A percentile compares a stretch with the other conserved stretches of the same genome.
Evolutionary conservation across 2,329 filamentous ascomycete species (phyloP).

Genomic region (Fusarium brachygibbosum): DNA sequence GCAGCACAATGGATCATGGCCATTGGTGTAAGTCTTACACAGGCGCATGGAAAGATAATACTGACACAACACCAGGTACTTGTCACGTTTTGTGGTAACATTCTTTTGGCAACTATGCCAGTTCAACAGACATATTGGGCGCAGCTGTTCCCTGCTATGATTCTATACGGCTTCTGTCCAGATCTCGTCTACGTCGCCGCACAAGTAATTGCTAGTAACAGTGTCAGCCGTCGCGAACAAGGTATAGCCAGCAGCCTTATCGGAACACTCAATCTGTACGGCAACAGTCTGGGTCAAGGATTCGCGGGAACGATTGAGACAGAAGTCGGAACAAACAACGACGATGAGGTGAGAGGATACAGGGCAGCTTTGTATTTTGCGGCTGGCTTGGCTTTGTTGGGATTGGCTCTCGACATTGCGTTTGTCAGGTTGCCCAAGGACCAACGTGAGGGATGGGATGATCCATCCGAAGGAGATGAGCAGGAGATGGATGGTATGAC

Average conservation of each 20-base stretch:
- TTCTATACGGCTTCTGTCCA: conserved; percentile 56
- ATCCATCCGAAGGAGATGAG: background rate
- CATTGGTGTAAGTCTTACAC: conserved; percentile 52
- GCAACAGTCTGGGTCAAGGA: conserved; percentile 51
- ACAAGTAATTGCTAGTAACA: conserved; percentile 67
- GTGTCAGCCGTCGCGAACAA: conserved; percentile 62
- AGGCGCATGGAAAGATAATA: background rate
- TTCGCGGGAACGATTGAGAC: conserved; percentile 55
- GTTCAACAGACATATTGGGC: conserved; percentile 58
- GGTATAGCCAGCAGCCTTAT: conserved; percentile 65
- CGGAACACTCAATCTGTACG: conserved; percentile 55
- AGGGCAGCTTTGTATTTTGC: conserved; percentile 27
- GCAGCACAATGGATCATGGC: conserved; percentile 63
- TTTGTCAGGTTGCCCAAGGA: conserved; percentile 31
- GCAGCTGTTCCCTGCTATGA: conserved; percentile 57
- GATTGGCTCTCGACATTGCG: conserved; percentile 6
- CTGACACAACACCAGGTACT: background rate
- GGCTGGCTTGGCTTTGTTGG: conserved; percentile 13
- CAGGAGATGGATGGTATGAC: conserved; percentile 11
- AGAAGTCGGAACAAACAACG: conserved; percentile 19
- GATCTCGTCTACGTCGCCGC: conserved; percentile 65
- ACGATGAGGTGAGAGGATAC: conserved; percentile 8
- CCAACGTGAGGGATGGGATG: conserved; percentile 29
- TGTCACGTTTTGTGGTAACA: conserved; percentile 3
- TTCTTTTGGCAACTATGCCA: conserved; percentile 58